phyloP scores from a whole-genome alignment of 345 rosid genomes.

The Citrus inodora region DNA sequence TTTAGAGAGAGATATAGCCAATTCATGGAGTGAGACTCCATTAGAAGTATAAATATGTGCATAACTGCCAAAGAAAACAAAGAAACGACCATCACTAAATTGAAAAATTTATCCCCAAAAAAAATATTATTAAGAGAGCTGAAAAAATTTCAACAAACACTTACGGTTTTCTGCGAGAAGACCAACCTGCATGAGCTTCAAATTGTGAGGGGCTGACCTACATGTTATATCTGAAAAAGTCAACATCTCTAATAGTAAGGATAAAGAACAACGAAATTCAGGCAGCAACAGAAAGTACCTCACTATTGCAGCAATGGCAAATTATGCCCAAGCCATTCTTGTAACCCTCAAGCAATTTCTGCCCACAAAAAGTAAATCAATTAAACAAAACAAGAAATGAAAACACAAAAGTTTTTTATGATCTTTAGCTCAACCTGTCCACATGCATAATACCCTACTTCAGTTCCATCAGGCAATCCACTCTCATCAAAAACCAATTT shows the following conservation, averaged over 20 bases:
- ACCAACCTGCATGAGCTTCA: constrained; percentile 99
- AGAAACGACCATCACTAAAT: constrained; percentile 18
- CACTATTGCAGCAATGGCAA: constrained; percentile 84
- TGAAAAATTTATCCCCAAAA: neutral
- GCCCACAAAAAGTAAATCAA: constrained; percentile 37
- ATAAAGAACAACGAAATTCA: constrained; percentile 11
- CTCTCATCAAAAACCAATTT: constrained; percentile 78
- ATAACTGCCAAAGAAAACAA: constrained; percentile 54
- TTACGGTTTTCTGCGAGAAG: constrained; percentile 95
- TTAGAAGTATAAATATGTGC: constrained; percentile 90
- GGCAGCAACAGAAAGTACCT: constrained; percentile 51
- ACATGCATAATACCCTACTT: constrained; percentile 84
- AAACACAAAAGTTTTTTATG: constrained; percentile 21
- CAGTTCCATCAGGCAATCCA: constrained; percentile 96
- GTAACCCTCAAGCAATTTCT: constrained; percentile 91
- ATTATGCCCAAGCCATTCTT: constrained; percentile 80
- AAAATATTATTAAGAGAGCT: neutral
- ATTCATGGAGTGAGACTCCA: constrained; percentile 97
- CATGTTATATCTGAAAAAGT: constrained; percentile 20
- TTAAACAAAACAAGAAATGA: constrained; percentile 23
- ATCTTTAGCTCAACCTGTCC: constrained; percentile 66
- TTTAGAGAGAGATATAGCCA: constrained; percentile 82
- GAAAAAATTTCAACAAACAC: constrained; percentile 19
- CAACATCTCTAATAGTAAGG: constrained; percentile 13
- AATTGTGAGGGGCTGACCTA: constrained; percentile 97